A percentile compares a stretch with the other conserved stretches of the same genome.
These are phyloP conservation scores for Diospyros kaki DNA, from an alignment of 148 eudicot genomes.

Conservation along the genomic window DNA sequence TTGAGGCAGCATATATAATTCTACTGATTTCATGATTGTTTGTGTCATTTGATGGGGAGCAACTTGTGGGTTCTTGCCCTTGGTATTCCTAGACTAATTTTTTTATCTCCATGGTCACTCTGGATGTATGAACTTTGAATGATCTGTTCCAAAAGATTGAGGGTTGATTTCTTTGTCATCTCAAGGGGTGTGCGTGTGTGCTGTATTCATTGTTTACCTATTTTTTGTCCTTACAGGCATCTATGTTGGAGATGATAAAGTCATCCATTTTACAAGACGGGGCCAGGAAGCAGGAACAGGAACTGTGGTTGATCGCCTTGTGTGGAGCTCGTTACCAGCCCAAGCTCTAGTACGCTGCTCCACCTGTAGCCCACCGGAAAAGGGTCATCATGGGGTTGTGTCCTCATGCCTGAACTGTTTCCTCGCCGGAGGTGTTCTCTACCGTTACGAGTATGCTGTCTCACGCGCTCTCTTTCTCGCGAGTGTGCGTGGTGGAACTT, in stretches of 20 bases:
- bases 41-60: too few species aligned
- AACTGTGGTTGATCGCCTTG: constrained; percentile 51
- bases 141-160: too few species aligned
- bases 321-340: constrained; percentile 66
- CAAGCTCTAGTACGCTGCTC: constrained; percentile 50
- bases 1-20: too few species aligned
- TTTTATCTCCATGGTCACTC: too few species aligned
- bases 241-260: constrained; percentile 61
- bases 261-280: constrained; percentile 76
- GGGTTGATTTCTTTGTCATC: too few species aligned
- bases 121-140: too few species aligned
- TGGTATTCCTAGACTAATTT: too few species aligned
- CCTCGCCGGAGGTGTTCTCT: constrained; percentile 63
- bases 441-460: constrained; percentile 67
- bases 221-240: constrained; percentile 29
- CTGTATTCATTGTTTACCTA: too few species aligned
- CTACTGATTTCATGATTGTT: too few species aligned
- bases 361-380: constrained; percentile 45
- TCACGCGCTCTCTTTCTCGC: constrained; percentile 66
- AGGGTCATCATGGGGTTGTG: constrained; percentile 56
- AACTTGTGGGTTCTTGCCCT: too few species aligned
- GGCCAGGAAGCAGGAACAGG: constrained; percentile 89
- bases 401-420: constrained; percentile 74
- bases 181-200: too few species aligned
- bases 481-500: constrained; percentile 77